A percentile compares a stretch with the other conserved stretches of the same genome.
Conservation (phyloP, 2,329 filamentous ascomycete genomes). For the Cytospora mali region DNA sequence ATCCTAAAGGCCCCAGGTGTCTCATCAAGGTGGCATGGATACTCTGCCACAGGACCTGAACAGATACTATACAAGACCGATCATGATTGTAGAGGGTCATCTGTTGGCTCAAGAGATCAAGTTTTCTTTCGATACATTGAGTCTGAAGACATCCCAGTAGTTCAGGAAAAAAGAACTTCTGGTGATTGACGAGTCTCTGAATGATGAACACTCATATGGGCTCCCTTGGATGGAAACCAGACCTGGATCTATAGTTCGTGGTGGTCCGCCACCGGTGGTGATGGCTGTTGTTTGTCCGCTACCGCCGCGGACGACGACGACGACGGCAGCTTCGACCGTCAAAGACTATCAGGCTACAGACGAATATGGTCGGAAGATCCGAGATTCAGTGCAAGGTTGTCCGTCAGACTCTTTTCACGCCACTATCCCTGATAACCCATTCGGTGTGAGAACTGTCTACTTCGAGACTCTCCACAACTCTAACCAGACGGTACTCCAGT, state of each 20-base stretch:
- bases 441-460: slow-evolving; percentile 11
- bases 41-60: not conserved
- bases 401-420: not conserved
- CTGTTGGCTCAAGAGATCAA: not conserved
- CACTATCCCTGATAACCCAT: slow-evolving; percentile 16
- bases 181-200: too few relatives aligned
- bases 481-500: slow-evolving; percentile 36
- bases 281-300: too few relatives aligned
- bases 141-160: too few relatives aligned
- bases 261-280: too few relatives aligned
- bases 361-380: not conserved
- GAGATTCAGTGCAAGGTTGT: not conserved
- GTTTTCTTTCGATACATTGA: too few relatives aligned
- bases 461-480: not conserved
- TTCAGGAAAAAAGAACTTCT: too few relatives aligned
- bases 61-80: not conserved
- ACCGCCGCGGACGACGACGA: not conserved
- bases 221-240: too few relatives aligned
- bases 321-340: not conserved
- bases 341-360: not conserved
- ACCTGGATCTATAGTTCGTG: too few relatives aligned
- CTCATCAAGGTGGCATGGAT: not conserved
- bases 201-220: too few relatives aligned
- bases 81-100: not conserved
- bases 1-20: not conserved